A percentile compares a stretch with the other conserved stretches of the same genome.
phyloP scores from a whole-genome alignment of 345 rosid genomes.

The Brassica carinata region DNA sequence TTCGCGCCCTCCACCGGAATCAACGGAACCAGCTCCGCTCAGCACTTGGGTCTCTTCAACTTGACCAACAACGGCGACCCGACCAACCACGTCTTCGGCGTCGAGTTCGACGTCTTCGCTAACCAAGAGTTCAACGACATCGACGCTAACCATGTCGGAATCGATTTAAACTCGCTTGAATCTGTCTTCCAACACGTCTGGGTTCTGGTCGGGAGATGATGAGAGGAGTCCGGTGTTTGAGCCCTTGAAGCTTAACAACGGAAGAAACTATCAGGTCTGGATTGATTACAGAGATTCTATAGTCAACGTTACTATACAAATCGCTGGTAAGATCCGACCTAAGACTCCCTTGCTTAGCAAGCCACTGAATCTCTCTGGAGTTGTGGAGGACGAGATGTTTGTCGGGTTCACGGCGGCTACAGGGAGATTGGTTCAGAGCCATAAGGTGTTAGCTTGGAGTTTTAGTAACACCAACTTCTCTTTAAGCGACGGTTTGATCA shows the following conservation, averaged over 20 bases:
- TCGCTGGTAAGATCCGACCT: conserved; percentile 45
- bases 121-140: conserved; percentile 55
- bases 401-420: conserved; percentile 75
- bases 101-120: conserved; percentile 54
- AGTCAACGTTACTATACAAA: conserved; percentile 46
- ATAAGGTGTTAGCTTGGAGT: conserved; percentile 79
- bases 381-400: conserved; percentile 70
- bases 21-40: conserved; percentile 48
- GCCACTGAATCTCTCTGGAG: conserved; percentile 51
- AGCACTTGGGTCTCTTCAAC: conserved; percentile 54
- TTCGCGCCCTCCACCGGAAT: conserved; percentile 46
- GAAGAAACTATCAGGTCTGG: conserved; percentile 86
- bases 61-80: conserved; percentile 47
- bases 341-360: conserved; percentile 51
- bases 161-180: conserved; percentile 48
- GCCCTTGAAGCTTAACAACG: conserved; percentile 60
- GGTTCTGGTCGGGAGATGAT: conserved; percentile 42
- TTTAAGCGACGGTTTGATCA: conserved; percentile 54
- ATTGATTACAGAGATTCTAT: conserved; percentile 54
- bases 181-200: conserved; percentile 37
- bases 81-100: conserved; percentile 41
- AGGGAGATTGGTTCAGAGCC: conserved; percentile 59
- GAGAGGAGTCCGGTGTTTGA: conserved; percentile 37
- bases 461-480: conserved; percentile 65
- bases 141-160: conserved; percentile 49